These are phyloP conservation scores for Pseudocercospora fijiensis DNA, from an alignment of 2,329 filamentous ascomycete genomes.

Conservation along the genomic window DNA sequence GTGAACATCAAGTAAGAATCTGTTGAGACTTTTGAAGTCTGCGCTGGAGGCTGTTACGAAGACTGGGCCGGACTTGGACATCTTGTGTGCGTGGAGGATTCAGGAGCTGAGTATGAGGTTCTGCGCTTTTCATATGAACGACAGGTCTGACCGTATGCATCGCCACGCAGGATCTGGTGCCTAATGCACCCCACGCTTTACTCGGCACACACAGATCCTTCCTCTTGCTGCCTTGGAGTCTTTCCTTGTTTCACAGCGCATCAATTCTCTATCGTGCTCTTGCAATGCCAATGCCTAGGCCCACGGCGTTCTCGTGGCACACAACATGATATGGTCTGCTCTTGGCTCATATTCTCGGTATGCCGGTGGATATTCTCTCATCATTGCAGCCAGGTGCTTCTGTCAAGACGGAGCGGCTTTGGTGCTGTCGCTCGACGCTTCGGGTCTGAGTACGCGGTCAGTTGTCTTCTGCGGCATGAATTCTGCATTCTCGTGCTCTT, in stretches of 20 bases:
- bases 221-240: neutral
- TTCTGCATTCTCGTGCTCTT: no score
- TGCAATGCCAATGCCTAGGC: no score
- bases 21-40: slow-evolving; percentile 20
- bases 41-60: slow-evolving; percentile 23
- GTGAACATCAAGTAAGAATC: slow-evolving; percentile 19
- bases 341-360: no score
- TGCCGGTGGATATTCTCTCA: no score
- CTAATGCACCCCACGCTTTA: neutral
- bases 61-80: slow-evolving; percentile 12
- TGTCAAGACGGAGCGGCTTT: no score
- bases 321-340: no score
- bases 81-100: neutral
- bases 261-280: neutral
- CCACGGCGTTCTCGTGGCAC: no score
- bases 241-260: neutral
- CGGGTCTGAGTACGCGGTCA: no score
- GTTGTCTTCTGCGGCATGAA: no score
- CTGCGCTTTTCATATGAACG: neutral
- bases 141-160: neutral
- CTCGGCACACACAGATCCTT: neutral
- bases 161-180: neutral
- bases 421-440: no score
- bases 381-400: no score
- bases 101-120: no score